phyloP scores from a whole-genome alignment of 495 filamentous ascomycete genomes.

The Trypethelium eluteriae region DNA sequence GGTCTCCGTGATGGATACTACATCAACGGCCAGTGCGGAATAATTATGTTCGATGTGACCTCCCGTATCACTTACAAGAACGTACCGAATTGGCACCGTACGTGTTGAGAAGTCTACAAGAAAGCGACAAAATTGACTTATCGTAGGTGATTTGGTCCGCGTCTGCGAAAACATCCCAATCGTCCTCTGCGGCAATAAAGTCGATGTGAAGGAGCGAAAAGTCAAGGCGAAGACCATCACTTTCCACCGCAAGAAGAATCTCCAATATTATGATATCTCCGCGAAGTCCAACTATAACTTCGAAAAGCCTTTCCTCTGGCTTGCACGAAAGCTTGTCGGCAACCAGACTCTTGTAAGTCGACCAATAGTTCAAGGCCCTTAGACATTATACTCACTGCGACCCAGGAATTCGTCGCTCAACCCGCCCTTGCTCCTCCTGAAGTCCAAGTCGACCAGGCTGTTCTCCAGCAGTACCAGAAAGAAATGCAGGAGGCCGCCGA shows the following conservation, averaged over 20 bases:
- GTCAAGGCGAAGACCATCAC: slow-evolving; percentile 99
- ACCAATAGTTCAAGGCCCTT: background rate
- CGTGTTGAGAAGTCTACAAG: slow-evolving; percentile 36
- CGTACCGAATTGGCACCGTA: slow-evolving; percentile 99
- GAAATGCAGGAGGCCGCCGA: slow-evolving; percentile 80
- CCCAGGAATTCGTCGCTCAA: slow-evolving; percentile 91
- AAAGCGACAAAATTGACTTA: slow-evolving; percentile 17
- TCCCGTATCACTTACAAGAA: slow-evolving; percentile 99
- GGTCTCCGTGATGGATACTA: slow-evolving; percentile 99
- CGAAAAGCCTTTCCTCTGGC: slow-evolving; percentile 99
- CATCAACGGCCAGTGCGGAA: slow-evolving; percentile 99
- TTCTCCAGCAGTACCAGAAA: slow-evolving; percentile 71
- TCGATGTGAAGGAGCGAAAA: slow-evolving; percentile 99
- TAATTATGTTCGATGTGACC: slow-evolving; percentile 99
- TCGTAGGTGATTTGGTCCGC: slow-evolving; percentile 91
- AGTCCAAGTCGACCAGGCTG: slow-evolving; percentile 72
- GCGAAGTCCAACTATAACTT: slow-evolving; percentile 99
- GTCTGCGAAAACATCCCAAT: slow-evolving; percentile 99
- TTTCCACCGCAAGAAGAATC: slow-evolving; percentile 99
- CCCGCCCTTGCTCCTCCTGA: slow-evolving; percentile 90
- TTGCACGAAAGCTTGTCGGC: slow-evolving; percentile 95
- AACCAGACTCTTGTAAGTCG: slow-evolving; percentile 77
- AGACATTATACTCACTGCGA: slow-evolving; percentile 15
- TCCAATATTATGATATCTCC: slow-evolving; percentile 99
- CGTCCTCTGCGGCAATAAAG: slow-evolving; percentile 98